Conservation (phyloP, 116 monocot genomes). For the Iris pallida region DNA sequence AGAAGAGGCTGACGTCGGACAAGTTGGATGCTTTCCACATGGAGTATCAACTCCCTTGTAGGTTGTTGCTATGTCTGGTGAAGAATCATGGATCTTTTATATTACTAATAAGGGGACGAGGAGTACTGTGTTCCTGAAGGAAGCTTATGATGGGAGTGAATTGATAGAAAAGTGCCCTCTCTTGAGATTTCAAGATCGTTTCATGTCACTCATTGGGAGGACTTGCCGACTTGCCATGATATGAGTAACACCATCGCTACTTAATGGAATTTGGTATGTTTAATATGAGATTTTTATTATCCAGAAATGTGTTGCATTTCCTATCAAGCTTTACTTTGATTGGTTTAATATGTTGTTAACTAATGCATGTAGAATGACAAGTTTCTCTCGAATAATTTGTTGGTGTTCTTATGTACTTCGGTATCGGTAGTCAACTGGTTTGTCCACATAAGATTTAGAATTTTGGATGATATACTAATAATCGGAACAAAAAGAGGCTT, state of each 20-base stretch:
- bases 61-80: constrained; percentile 86
- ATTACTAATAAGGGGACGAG: constrained; percentile 86
- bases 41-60: constrained; percentile 79
- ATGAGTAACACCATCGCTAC: constrained; percentile 1
- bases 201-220: constrained; percentile 65
- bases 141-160: constrained; percentile 64
- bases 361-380: too few species aligned
- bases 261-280: constrained; percentile 5
- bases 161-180: constrained; percentile 74
- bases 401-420: too few species aligned
- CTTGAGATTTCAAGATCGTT: constrained; percentile 61
- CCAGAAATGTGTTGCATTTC: not conserved
- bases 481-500: too few species aligned
- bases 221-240: constrained; percentile 19
- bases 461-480: too few species aligned
- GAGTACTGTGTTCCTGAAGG: constrained; percentile 91
- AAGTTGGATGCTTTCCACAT: constrained; percentile 83
- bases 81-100: constrained; percentile 97
- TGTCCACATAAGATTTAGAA: too few species aligned
- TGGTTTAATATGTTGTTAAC: too few species aligned
- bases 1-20: constrained; percentile 69
- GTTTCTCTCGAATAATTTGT: too few species aligned
- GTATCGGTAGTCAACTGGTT: too few species aligned
- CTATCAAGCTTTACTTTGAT: too few species aligned
- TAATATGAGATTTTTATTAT: not conserved